These are phyloP conservation scores for Aspergillus fumigatiaffinis DNA, from an alignment of 2,329 filamentous ascomycete species.

Conservation along the genomic window DNA sequence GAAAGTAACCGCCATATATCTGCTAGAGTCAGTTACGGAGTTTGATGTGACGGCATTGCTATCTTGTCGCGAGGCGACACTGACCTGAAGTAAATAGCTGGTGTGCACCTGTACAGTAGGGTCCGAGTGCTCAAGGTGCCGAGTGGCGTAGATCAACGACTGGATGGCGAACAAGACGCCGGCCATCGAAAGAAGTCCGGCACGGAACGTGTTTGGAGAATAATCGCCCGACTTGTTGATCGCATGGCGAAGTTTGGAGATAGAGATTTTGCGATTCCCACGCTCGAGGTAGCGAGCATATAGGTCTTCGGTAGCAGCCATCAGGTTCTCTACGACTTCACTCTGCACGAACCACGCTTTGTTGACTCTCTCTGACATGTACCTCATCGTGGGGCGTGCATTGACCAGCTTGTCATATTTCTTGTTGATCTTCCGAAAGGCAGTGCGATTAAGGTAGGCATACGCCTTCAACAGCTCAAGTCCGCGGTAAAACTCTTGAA, in stretches of 20 bases:
- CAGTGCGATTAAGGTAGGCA: conserved; percentile 81
- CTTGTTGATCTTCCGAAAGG: conserved; percentile 96
- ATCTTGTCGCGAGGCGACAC: conserved; percentile 13
- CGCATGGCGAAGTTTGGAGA: conserved; percentile 76
- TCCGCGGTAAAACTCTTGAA: conserved; percentile 90
- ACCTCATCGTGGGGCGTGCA: conserved; percentile 70
- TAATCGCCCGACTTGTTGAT: conserved; percentile 56
- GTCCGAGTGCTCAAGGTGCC: conserved; percentile 51
- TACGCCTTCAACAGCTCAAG: conserved; percentile 91
- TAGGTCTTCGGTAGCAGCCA: conserved; percentile 79
- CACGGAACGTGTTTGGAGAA: conserved; percentile 57
- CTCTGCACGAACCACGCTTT: conserved; percentile 88
- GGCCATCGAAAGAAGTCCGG: conserved; percentile 64
- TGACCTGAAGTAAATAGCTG: conserved; percentile 65
- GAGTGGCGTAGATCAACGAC: conserved; percentile 58
- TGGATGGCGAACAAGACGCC: conserved; percentile 64
- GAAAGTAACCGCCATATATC: conserved; percentile 89
- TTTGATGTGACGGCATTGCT: background rate
- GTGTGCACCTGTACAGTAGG: conserved; percentile 50
- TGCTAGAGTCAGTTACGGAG: conserved; percentile 40
- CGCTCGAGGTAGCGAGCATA: conserved; percentile 93
- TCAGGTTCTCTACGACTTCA: conserved; percentile 74
- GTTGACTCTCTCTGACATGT: conserved; percentile 89
- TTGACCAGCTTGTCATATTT: conserved; percentile 94
- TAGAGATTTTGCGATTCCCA: conserved; percentile 87